Conservation (phyloP, 2,329 filamentous ascomycete genomes). For the Ceratocystis alfenasii region DNA sequence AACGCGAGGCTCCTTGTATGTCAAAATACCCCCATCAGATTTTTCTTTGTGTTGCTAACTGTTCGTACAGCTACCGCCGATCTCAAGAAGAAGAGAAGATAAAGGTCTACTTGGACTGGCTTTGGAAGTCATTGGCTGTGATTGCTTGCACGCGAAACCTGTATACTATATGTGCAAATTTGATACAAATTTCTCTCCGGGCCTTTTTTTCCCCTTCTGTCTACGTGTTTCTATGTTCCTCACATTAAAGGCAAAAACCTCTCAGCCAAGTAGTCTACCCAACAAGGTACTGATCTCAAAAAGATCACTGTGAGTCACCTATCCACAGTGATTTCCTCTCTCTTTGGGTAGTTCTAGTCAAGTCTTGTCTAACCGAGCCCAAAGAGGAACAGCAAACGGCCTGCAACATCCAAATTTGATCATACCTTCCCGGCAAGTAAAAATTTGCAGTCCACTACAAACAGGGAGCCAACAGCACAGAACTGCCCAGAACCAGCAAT, state of each 20-base stretch:
- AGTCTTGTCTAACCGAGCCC: neutral
- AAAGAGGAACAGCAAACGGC: neutral
- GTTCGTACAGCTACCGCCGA: constrained; percentile 18
- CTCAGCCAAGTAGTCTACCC: neutral
- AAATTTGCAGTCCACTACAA: constrained; percentile 4
- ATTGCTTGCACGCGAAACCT: constrained; percentile 7
- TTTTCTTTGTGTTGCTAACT: constrained; percentile 12
- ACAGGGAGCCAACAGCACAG: neutral
- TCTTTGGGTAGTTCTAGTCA: neutral
- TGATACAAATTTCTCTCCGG: neutral
- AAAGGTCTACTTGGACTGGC: constrained; percentile 10
- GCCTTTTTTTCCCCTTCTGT: neutral
- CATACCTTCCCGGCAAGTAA: neutral
- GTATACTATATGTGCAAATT: constrained; percentile 2
- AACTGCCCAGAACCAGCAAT: neutral
- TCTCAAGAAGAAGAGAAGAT: constrained; percentile 25
- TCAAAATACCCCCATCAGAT: neutral
- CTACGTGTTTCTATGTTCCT: neutral
- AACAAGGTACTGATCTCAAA: neutral
- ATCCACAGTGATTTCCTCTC: neutral
- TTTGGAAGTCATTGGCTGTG: constrained; percentile 19
- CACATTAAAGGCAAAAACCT: neutral
- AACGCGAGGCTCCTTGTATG: constrained; percentile 43
- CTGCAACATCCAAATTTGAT: neutral
- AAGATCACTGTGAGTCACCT: neutral